A percentile compares a stretch with the other conserved stretches of the same genome.
Conservation (phyloP, 176 grass and related monocot genomes). For the Oropetium thomaeum region DNA sequence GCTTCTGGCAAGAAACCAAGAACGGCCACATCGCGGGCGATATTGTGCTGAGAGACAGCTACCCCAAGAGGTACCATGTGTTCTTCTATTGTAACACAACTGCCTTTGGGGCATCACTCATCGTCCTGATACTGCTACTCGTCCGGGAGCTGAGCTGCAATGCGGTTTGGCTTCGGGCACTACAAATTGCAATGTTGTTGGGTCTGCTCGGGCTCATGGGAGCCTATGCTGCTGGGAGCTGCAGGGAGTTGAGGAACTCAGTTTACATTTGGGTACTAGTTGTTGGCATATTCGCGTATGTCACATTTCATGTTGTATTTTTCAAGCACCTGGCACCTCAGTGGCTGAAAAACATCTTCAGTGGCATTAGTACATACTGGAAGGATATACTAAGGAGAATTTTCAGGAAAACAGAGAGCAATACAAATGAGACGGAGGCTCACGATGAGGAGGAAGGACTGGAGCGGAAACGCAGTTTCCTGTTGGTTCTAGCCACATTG, state of each 20-base stretch:
- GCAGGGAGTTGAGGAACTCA: constrained; percentile 42
- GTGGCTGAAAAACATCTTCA: neutral
- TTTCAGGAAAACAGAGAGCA: neutral
- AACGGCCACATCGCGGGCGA: constrained; percentile 23
- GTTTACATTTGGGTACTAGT: constrained; percentile 48
- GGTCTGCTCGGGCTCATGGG: constrained; percentile 47
- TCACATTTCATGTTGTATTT: constrained; percentile 43
- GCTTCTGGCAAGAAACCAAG: constrained; percentile 47
- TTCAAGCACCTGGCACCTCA: constrained; percentile 26
- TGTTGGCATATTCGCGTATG: constrained; percentile 39
- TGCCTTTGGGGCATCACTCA: constrained; percentile 36
- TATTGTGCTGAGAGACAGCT: constrained; percentile 30
- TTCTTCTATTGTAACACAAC: constrained; percentile 56
- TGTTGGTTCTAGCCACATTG: constrained; percentile 40
- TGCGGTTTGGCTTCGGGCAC: constrained; percentile 38
- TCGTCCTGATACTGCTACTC: constrained; percentile 36
- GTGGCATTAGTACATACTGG: neutral
- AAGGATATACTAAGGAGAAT: neutral
- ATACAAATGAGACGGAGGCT: neutral
- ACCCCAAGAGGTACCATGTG: constrained; percentile 24
- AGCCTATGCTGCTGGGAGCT: constrained; percentile 45
- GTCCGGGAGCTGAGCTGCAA: constrained; percentile 23
- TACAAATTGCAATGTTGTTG: constrained; percentile 40
- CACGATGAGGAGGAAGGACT: neutral
- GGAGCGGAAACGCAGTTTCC: constrained; percentile 30